Evolutionary conservation across 129 eudicot species (phyloP).

Genomic region (Erigeron canadensis): DNA sequence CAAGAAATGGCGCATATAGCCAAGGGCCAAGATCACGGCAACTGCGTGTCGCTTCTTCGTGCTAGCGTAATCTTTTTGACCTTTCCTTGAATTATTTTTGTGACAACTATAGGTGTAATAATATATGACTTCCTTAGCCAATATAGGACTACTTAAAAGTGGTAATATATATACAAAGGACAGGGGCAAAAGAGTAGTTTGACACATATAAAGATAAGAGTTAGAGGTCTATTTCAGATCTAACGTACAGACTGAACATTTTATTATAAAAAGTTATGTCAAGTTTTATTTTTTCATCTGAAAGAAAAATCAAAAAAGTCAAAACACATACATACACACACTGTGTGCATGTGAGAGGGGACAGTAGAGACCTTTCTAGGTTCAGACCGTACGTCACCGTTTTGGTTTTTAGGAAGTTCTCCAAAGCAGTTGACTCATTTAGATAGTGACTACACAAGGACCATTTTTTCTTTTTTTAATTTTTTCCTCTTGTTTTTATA

Average conservation of each 20-base stretch:
- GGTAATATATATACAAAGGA: constrained; percentile 20
- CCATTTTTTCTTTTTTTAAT: constrained; percentile 4
- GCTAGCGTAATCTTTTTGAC: constrained; percentile 62
- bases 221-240: constrained; percentile 40
- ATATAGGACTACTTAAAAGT: not conserved
- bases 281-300: constrained; percentile 24
- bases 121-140: not conserved
- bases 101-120: not conserved
- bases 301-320: constrained; percentile 46
- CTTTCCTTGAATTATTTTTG: not conserved
- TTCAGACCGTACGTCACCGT: constrained; percentile 50
- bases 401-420: constrained; percentile 34
- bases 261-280: constrained; percentile 25
- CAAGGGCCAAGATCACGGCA: constrained; percentile 95
- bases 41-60: constrained; percentile 93
- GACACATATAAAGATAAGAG: constrained; percentile 32
- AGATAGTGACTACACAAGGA: constrained; percentile 38
- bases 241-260: constrained; percentile 34
- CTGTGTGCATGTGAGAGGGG: constrained; percentile 46
- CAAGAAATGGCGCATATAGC: constrained; percentile 98
- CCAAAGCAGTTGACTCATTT: constrained; percentile 44
- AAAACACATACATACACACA: constrained; percentile 35
- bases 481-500: not conserved
- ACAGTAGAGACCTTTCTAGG: constrained; percentile 44
- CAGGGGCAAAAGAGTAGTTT: constrained; percentile 29